Base-by-base conservation (phyloP, 1,284 basidiomycete species). In the Rhodotorula mucilaginosa region DNA sequence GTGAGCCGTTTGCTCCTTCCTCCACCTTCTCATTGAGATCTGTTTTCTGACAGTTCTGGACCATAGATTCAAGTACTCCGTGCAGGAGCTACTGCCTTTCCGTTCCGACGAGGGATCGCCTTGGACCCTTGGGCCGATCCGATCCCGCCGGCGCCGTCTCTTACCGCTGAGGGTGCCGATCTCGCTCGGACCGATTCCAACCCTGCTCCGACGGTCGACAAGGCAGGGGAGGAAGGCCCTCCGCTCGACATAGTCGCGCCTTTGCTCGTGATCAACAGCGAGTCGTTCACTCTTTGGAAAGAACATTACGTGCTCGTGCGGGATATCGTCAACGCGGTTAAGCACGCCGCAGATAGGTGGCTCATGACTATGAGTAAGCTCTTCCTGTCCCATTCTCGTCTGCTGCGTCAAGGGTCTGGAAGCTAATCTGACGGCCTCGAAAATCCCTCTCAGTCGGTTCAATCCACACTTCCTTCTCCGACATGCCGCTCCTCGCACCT, bases 211-310 rank as follows among this genome's bases (percentile, higher is more conserved):
- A 65, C 59, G 3, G 19, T 58, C 51, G 31, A 13, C n/a, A n/a
- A 49, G 48, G 19, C 26, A 52, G 5, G 34, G n/a, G 10, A 26
- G 59, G 23, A 23, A 31, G 1, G 60, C 44, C 51, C 51, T 13
- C 56, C 49, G 10, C 29, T 63, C 34, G 73, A 75, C 8, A 80
- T 84, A 48, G 71, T 74, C 18, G 77, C 79, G 34, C 83, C 83
- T 0, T 72, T 84, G 46, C 80, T 84, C 13, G 79, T 78, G 23
- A 76, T 84, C 75, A 82, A 83, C 74, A 82, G 80, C 21, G 83
- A 83, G 65, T 81, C 83, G 57, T 83, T 82, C 71, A 79, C 79
- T 12, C 71, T 78, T 29, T 81, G 80, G 61, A 65, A 71, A 31
- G 80, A 34, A 16, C 74, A 76, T 54, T 76, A 65, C 70, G 51